Base-by-base conservation (phyloP, 352 stramenopile species). In the Pythium dissimile region DNA sequence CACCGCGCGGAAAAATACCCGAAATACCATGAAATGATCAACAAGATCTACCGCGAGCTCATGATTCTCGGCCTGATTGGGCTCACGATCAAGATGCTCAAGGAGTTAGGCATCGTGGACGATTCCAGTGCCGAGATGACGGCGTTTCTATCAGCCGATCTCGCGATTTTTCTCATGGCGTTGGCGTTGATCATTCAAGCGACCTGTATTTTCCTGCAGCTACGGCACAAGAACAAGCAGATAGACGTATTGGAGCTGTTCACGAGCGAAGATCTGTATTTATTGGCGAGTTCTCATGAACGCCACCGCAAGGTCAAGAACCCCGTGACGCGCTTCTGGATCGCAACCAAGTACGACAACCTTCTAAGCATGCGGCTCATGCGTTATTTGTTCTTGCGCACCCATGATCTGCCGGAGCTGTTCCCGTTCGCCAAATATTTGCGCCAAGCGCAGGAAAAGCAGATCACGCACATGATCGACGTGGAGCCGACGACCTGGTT, bases 401-500 rank as follows among this genome's bases (percentile, higher is more conserved):
- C 32, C 26, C 54, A 62, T 18, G 43, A 49, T 7, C 51, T 67
- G 7, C 59, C 59, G 13, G 59, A 67, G 23, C 23, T 67, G 3
- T 67, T 67, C 23, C 76, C 80, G 9, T 91, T 89, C 59, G 71
- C 73, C 59, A 91, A 91, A 62, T 91, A 91, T 52, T 49, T 91
- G 7, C 70, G 74, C 43, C 73, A 84, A 8, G 73, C 77, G 3
- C 80, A 91, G 66, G 78, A 84, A 5, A 86, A 76, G 52, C 76
- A 91, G 48, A 88, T 91, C 50, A 84, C 69, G n/a, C 75, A 92
- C 58, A 81, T 91, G 68, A 85, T 91, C 31, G 78, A 91, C 26
- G 76, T 91, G 2, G 68, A 89, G 39, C 71, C 80, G 16, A 84
- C 76, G 10, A 87, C 76, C 57, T 91, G 59, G 59, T 21, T 60